Base-by-base conservation (phyloP, 177 flowering plant genomes). In the Vitis hybrid region DNA sequence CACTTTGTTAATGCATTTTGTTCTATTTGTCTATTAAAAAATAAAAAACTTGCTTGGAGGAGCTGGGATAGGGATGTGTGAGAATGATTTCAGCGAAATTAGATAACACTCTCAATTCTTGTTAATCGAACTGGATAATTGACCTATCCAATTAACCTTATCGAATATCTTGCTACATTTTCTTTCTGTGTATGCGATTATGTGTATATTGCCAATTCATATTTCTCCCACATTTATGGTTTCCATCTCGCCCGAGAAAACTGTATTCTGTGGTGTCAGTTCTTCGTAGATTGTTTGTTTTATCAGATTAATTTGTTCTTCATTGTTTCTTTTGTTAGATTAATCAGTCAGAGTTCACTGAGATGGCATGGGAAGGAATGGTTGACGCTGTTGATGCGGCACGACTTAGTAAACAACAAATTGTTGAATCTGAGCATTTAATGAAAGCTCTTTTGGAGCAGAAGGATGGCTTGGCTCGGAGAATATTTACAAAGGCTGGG, bases 401-500 rank as follows among this genome's bases (percentile, higher is more conserved):
- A 50, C 77, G 79, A 30, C 61, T 66, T 66, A 84, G 77, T 82
- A 96, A 81, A 74, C 94, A 96, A 63, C 99, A 96, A 78, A 68
- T 90, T 30, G 97, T 96, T 68, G 97, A 93, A 71, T 75, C 94
- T 63, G 99, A 96, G 79, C 99, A 96, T 77, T 76, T 96, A 72
- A 88, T 92, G 92, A 96, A 93, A 84, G 91, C 98, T 24, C 91
- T 93, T 72, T 59, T 96, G 72, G 98, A 96, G 79, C 99, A 96
- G 70, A 96, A 87, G 80, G 94, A 91, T 83, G 99, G 99, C 56
- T 75, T 93, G 73, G 99, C 97, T 18, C 73, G 98, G 61, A 88
- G 95, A 76, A 91, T 96, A 68, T 86, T 96, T 65, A 80, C 99
- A 5, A 93, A 92, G 83, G 97, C 95, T 30, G 97, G 95, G 12